Evolutionary conservation across 2,329 filamentous ascomycete genomes (phyloP).

Genomic region (Ceratocystis lukuohia): DNA sequence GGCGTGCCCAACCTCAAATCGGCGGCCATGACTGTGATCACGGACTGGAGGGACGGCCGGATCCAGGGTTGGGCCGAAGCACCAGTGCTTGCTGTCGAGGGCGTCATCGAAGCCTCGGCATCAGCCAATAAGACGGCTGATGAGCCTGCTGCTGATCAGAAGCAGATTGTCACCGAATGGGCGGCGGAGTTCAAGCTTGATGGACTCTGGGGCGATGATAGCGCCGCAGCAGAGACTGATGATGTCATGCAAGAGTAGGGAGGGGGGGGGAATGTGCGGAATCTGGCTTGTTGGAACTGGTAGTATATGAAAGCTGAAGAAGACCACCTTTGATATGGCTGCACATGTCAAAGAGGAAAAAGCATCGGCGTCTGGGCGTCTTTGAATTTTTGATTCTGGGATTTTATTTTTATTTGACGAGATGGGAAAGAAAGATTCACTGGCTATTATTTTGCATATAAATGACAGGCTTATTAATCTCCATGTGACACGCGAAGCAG

Average conservation of each 20-base stretch:
- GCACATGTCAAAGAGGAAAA: slow-evolving; percentile 11
- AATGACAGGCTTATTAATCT: slow-evolving; percentile 11
- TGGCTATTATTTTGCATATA: slow-evolving; percentile 17
- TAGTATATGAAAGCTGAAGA: slow-evolving; percentile 9
- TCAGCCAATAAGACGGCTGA: slow-evolving; percentile 29
- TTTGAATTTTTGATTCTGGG: slow-evolving; percentile 21
- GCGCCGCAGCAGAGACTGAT: slow-evolving; percentile 24
- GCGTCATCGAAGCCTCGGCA: slow-evolving; percentile 22
- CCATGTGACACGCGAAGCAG: no score
- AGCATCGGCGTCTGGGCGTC: slow-evolving; percentile 22
- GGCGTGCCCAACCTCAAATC: slow-evolving; percentile 79
- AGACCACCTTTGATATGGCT: neutral
- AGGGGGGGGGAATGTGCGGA: neutral
- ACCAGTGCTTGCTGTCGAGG: slow-evolving; percentile 49
- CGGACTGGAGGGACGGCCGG: slow-evolving; percentile 90
- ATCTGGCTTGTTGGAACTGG: neutral
- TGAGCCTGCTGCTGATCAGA: slow-evolving; percentile 49
- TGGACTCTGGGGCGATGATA: slow-evolving; percentile 59
- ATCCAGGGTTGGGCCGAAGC: slow-evolving; percentile 86
- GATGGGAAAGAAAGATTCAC: slow-evolving; percentile 16
- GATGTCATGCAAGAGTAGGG: slow-evolving; percentile 42
- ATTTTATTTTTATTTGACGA: slow-evolving; percentile 17
- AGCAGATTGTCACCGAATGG: slow-evolving; percentile 85
- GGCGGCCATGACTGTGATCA: slow-evolving; percentile 84
- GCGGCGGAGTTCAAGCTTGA: slow-evolving; percentile 91